These are phyloP conservation scores for Backusella morwellensis DNA, from an alignment of 192 early-diverging fungal species.

Conservation along the genomic window DNA sequence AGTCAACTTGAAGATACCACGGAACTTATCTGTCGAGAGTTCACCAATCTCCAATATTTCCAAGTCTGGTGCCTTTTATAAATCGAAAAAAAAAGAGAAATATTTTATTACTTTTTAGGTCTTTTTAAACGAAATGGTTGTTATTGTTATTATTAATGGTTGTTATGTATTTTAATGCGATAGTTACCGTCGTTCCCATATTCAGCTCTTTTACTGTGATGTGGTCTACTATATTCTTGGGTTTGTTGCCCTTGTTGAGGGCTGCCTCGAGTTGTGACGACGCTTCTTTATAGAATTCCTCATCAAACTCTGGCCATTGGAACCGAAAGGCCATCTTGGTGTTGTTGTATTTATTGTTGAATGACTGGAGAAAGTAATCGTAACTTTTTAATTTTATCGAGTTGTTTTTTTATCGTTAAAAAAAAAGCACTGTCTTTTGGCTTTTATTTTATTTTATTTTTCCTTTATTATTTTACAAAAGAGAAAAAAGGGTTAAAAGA, in stretches of 20 bases:
- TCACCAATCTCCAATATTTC: slow-evolving; percentile 99
- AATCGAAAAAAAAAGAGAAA: background rate
- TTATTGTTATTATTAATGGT: background rate
- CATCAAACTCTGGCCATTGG: slow-evolving; percentile 89
- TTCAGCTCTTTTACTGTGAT: slow-evolving; percentile 92
- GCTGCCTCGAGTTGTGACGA: slow-evolving; percentile 81
- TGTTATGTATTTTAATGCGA: background rate
- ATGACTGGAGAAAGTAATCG: slow-evolving; percentile 6
- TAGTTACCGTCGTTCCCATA: slow-evolving; percentile 82
- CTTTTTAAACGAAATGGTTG: background rate
- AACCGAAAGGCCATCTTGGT: slow-evolving; percentile 87
- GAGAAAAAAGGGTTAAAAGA: background rate
- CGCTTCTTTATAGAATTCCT: slow-evolving; percentile 82
- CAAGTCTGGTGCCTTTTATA: slow-evolving; percentile 81
- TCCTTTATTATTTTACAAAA: background rate
- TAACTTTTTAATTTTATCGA: background rate
- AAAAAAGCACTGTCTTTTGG: background rate
- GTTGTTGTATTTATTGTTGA: slow-evolving; percentile 49
- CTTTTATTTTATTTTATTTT: background rate
- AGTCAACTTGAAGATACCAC: slow-evolving; percentile 92
- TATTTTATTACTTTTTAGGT: background rate
- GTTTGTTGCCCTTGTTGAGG: slow-evolving; percentile 92
- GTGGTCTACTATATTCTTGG: slow-evolving; percentile 88
- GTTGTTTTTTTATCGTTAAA: background rate
- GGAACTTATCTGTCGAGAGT: slow-evolving; percentile 87